Percentiles rank a stretch among this genome's conserved stretches.
Evolutionary conservation across 2,329 filamentous ascomycete species (phyloP).

Genomic region (Arthroderma sp.): DNA sequence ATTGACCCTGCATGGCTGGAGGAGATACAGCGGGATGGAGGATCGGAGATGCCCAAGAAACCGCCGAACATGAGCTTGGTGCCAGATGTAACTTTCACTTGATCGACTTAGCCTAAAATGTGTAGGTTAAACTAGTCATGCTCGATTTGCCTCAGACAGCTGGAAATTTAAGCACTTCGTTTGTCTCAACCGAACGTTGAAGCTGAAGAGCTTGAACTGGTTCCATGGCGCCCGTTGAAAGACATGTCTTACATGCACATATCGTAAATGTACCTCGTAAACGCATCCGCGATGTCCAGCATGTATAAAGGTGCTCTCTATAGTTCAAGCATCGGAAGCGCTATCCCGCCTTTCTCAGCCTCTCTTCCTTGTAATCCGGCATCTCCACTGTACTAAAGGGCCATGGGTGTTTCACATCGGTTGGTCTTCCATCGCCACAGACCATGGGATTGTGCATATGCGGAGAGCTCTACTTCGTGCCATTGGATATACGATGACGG

Average conservation of each 20-base stretch:
- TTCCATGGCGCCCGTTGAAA: neutral
- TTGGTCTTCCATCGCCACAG: neutral
- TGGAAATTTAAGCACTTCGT: neutral
- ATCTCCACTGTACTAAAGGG: neutral
- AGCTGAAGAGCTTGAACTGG: neutral
- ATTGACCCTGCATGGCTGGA: conserved; percentile 27
- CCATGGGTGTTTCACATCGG: neutral
- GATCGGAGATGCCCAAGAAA: neutral
- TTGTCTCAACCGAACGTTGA: neutral
- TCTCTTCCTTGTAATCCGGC: neutral
- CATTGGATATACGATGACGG: neutral
- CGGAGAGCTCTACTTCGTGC: neutral
- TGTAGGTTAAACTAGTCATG: too few species aligned
- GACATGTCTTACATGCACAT: neutral
- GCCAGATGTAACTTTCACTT: too few species aligned
- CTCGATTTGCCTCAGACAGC: neutral
- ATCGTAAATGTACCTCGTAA: neutral
- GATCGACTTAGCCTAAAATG: too few species aligned
- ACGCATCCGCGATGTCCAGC: neutral
- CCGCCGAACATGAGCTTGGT: neutral
- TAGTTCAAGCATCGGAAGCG: too few species aligned
- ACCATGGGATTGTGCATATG: neutral
- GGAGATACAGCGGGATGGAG: conserved; percentile 7
- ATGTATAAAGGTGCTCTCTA: too few species aligned
- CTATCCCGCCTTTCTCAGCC: neutral